Percentiles rank a stretch among this genome's conserved stretches.
These are phyloP conservation scores for Glycine tomentella DNA, from an alignment of 306 rosid genomes.

Conservation along the genomic window DNA sequence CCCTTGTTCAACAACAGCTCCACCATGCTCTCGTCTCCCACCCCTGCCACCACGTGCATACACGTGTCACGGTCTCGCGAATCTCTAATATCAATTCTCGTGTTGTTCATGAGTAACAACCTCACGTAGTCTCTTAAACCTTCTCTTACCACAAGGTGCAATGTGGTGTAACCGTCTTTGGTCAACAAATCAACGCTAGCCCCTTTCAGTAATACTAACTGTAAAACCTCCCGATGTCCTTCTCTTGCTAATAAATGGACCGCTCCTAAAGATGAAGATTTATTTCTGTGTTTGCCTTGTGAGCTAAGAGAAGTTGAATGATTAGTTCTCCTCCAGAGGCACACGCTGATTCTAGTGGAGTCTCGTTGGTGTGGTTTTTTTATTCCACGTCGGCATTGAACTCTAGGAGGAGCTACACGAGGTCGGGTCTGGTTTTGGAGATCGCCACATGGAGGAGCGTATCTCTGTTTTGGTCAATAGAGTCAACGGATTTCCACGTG, in stretches of 20 bases:
- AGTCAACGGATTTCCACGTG: constrained; percentile 64
- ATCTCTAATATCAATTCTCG: constrained; percentile 52
- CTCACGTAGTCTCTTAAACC: constrained; percentile 60
- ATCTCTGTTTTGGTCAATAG: constrained; percentile 58
- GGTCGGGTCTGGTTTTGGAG: constrained; percentile 58
- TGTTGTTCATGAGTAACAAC: constrained; percentile 65
- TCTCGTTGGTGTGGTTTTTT: constrained; percentile 46
- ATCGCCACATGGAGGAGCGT: constrained; percentile 71
- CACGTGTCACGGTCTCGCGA: constrained; percentile 58
- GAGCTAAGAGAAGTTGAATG: constrained; percentile 73
- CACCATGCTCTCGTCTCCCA: constrained; percentile 74
- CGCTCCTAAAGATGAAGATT: constrained; percentile 61
- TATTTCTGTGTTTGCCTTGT: constrained; percentile 60
- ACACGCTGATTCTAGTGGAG: constrained; percentile 64
- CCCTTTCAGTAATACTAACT: constrained; percentile 71
- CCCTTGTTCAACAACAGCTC: constrained; percentile 71
- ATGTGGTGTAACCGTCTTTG: constrained; percentile 66
- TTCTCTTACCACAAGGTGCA: constrained; percentile 66
- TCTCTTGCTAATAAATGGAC: constrained; percentile 61
- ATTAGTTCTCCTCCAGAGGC: constrained; percentile 63
- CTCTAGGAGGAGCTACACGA: constrained; percentile 77
- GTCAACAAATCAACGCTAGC: constrained; percentile 60
- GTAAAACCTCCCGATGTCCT: constrained; percentile 67
- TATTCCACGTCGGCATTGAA: constrained; percentile 68
- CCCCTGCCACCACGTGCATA: constrained; percentile 66